phyloP scores from a whole-genome alignment of 2,329 filamentous ascomycete species.

The Sphaceloma murrayae region DNA sequence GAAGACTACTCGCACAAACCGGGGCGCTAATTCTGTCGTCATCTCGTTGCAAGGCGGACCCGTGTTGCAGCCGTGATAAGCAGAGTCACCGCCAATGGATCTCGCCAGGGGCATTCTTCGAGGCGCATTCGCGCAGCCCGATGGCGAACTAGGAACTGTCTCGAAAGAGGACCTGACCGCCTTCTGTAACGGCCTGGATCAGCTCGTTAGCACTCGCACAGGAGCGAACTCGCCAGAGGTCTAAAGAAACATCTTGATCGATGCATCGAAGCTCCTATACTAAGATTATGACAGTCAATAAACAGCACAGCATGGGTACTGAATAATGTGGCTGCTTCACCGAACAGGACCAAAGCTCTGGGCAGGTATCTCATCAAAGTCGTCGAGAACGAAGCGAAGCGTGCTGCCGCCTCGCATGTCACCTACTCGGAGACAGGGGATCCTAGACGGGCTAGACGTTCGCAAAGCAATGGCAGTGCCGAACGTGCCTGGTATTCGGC shows the following conservation, averaged over 20 bases:
- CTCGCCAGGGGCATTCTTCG: slow-evolving; percentile 10
- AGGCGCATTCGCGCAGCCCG: slow-evolving; percentile 1
- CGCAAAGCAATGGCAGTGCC: slow-evolving; percentile 4
- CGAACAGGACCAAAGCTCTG: slow-evolving; percentile 16
- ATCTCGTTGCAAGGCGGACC: no score
- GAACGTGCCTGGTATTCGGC: slow-evolving; percentile 1
- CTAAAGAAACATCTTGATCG: slow-evolving; percentile 4
- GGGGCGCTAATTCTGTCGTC: no score
- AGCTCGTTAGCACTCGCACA: slow-evolving; percentile 9
- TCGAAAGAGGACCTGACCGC: slow-evolving; percentile 16
- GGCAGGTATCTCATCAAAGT: slow-evolving; percentile 18
- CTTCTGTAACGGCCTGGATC: slow-evolving; percentile 16
- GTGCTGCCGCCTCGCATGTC: background rate
- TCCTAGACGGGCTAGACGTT: background rate
- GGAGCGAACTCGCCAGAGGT: slow-evolving; percentile 16
- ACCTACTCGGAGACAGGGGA: slow-evolving; percentile 6
- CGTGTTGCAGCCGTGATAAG: no score
- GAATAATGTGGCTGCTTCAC: slow-evolving; percentile 17
- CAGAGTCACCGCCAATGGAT: slow-evolving; percentile 1
- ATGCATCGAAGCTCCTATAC: slow-evolving; percentile 3
- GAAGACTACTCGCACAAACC: no score
- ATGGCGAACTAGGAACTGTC: slow-evolving; percentile 13
- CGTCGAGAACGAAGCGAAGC: background rate
- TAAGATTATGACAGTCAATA: slow-evolving; percentile 20
- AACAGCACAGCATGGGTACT: slow-evolving; percentile 18